phyloP scores from a whole-genome alignment of 75 land plant species.

The Pinus albicaulis region DNA sequence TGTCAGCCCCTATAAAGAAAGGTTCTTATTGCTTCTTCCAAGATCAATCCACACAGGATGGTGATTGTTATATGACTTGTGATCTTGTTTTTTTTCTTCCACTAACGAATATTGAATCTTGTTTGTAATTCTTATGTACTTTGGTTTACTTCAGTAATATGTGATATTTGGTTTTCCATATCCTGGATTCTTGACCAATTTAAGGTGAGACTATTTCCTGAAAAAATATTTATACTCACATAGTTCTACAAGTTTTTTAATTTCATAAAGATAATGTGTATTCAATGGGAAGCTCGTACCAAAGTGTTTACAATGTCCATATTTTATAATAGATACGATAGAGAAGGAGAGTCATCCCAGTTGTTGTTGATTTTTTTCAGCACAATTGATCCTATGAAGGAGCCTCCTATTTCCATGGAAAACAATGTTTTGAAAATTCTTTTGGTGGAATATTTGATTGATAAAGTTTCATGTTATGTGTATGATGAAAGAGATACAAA shows the following conservation, averaged over 20 bases:
- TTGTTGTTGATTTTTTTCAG: slow-evolving; percentile 32
- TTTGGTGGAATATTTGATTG: too few species aligned
- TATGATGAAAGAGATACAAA: too few species aligned
- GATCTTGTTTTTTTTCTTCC: slow-evolving; percentile 26
- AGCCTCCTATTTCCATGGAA: too few species aligned
- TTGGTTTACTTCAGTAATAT: slow-evolving; percentile 29
- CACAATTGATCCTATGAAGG: too few species aligned
- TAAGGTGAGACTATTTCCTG: slow-evolving; percentile 15
- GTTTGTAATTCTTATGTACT: slow-evolving; percentile 22
- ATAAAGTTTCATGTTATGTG: too few species aligned
- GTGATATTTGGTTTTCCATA: slow-evolving; percentile 37
- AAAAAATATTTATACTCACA: neutral
- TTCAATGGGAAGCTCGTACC: neutral
- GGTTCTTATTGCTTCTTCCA: slow-evolving; percentile 14
- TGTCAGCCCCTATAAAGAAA: slow-evolving; percentile 29
- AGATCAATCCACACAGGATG: slow-evolving; percentile 32
- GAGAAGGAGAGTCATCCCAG: slow-evolving; percentile 36
- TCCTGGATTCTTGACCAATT: slow-evolving; percentile 35
- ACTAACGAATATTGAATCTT: slow-evolving; percentile 27
- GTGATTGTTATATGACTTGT: slow-evolving; percentile 24
- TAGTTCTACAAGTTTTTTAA: neutral
- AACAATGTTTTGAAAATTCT: too few species aligned
- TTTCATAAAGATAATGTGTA: neutral
- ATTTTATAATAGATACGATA: slow-evolving; percentile 30
- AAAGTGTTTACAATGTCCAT: neutral